phyloP scores from a whole-genome alignment of 176 grass and related monocot genomes.

The Zea mays region DNA sequence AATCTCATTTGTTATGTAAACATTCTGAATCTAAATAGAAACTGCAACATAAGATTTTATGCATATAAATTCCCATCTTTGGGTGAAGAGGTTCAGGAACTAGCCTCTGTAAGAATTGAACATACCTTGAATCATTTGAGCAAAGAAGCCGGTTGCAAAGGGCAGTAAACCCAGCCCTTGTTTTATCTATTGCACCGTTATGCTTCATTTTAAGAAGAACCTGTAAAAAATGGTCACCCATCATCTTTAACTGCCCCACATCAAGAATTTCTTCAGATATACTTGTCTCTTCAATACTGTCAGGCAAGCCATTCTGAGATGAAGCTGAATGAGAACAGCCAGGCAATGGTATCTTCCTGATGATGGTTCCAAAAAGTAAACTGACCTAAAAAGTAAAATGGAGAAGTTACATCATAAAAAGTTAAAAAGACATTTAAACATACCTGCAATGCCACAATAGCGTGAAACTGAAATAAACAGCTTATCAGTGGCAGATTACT shows the following conservation, averaged over 20 bases:
- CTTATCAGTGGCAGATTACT: not conserved
- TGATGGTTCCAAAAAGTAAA: constrained; percentile 91
- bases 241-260: constrained; percentile 76
- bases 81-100: not conserved
- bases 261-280: constrained; percentile 61
- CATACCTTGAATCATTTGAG: constrained; percentile 90
- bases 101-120: constrained; percentile 17
- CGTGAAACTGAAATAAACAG: constrained; percentile 7
- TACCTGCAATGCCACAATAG: not conserved
- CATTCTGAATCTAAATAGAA: constrained; percentile 24
- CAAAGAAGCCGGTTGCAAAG: constrained; percentile 98
- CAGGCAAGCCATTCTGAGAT: constrained; percentile 33
- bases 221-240: constrained; percentile 91
- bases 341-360: constrained; percentile 93
- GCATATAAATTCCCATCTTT: constrained; percentile 18
- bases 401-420: constrained; percentile 10
- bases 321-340: constrained; percentile 62
- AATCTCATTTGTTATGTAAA: not conserved
- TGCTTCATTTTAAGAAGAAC: constrained; percentile 99
- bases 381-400: constrained; percentile 68
- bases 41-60: constrained; percentile 1
- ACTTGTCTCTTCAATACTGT: constrained; percentile 36
- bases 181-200: constrained; percentile 99
- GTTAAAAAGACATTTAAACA: not conserved
- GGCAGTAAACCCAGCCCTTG: constrained; percentile 93